Percentiles rank a stretch among this genome's conserved stretches.
Evolutionary conservation across 2,329 filamentous ascomycete genomes (phyloP).

Genomic region (Tolypocladium pustulatum): DNA sequence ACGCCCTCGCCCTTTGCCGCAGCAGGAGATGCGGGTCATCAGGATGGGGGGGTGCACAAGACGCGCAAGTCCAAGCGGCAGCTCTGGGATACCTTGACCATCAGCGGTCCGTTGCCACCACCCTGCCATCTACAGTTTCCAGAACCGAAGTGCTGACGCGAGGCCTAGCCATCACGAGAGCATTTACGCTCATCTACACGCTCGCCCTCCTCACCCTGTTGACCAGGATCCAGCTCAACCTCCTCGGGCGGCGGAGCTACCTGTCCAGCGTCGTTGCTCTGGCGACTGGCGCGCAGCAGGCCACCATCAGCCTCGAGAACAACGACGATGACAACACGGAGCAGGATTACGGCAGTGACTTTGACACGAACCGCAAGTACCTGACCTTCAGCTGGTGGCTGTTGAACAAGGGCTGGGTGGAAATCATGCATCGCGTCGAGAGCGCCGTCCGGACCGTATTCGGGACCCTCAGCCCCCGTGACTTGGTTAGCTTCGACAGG

Average conservation of each 20-base stretch:
- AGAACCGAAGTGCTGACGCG: not conserved
- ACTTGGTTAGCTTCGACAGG: conserved; percentile 72
- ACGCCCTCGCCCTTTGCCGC: conserved; percentile 40
- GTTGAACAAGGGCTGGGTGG: conserved; percentile 78
- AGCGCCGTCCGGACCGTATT: conserved; percentile 83
- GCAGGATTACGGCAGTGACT: conserved; percentile 81
- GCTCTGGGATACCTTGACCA: conserved; percentile 95
- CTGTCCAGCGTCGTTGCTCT: conserved; percentile 90
- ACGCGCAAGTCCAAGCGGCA: conserved; percentile 73
- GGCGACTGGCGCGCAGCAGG: conserved; percentile 62
- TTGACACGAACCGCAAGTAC: conserved; percentile 91
- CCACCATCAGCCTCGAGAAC: conserved; percentile 83
- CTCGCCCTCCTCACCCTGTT: conserved; percentile 81
- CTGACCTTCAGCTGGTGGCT: conserved; percentile 98
- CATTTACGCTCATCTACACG: conserved; percentile 88
- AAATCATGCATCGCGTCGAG: conserved; percentile 72
- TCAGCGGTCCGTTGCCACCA: conserved; percentile 58
- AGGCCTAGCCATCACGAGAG: conserved; percentile 62
- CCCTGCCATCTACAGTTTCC: not conserved
- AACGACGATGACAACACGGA: conserved; percentile 81
- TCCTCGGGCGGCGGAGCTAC: conserved; percentile 90
- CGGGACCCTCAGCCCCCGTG: conserved; percentile 76
- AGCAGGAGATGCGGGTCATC: conserved; percentile 21
- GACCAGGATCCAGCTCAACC: conserved; percentile 91
- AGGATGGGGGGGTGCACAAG: conserved; percentile 37